These are phyloP conservation scores for Echites panduratus DNA, from an alignment of 257 asterid species.

Conservation along the genomic window DNA sequence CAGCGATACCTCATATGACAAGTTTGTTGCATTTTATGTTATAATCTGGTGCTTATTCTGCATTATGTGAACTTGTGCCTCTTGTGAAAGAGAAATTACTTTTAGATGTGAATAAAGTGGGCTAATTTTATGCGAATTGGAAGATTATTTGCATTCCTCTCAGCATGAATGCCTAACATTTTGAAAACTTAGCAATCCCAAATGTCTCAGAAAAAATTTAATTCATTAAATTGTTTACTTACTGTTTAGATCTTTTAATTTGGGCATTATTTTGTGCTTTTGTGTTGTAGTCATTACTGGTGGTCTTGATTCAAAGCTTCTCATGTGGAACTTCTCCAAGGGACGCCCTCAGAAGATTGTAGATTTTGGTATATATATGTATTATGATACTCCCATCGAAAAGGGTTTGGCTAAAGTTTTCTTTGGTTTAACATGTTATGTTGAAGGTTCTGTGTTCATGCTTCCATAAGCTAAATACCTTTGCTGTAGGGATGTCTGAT, in stretches of 20 bases:
- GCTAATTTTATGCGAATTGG: neutral
- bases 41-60: neutral
- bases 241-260: neutral
- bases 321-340: conserved; percentile 90
- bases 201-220: neutral
- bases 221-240: neutral
- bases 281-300: conserved; percentile 71
- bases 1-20: neutral
- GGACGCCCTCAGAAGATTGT: conserved; percentile 66
- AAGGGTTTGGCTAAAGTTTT: neutral
- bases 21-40: neutral
- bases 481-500: conserved; percentile 28
- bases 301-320: conserved; percentile 90
- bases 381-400: conserved; percentile 10
- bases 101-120: neutral
- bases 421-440: neutral
- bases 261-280: conserved; percentile 6
- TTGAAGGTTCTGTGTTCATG: neutral
- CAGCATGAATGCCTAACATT: neutral
- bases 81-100: neutral
- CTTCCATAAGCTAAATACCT: conserved; percentile 2
- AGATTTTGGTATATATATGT: conserved; percentile 64
- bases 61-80: neutral
- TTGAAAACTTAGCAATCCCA: neutral
- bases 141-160: neutral